These are phyloP conservation scores for Claviceps sp. DNA, from an alignment of 2,329 filamentous ascomycete species.

Conservation along the genomic window DNA sequence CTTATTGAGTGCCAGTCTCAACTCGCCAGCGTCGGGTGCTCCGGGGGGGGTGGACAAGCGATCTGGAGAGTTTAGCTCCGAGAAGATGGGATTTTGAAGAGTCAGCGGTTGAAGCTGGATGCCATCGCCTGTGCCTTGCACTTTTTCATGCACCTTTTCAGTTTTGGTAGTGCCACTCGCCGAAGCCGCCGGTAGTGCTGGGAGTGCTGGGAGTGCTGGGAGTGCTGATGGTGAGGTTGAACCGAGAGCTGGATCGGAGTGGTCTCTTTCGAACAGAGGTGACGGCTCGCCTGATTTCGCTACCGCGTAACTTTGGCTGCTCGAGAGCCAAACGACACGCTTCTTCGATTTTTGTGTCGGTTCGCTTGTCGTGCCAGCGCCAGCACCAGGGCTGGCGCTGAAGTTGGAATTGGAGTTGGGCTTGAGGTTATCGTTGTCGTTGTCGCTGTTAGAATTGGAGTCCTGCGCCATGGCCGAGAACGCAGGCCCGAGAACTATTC, in stretches of 20 bases:
- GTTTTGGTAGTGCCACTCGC: not conserved
- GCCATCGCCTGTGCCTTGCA: not conserved
- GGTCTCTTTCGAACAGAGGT: constrained; percentile 3
- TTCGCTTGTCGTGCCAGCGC: constrained; percentile 12
- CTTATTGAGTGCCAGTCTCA: constrained; percentile 24
- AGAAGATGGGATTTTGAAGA: not conserved
- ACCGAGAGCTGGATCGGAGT: constrained; percentile 9
- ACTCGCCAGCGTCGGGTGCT: constrained; percentile 24
- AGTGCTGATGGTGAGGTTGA: not conserved
- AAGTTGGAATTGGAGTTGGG: constrained; percentile 13
- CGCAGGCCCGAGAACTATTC: constrained; percentile 13
- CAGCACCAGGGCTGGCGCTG: constrained; percentile 11
- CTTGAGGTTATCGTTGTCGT: constrained; percentile 13
- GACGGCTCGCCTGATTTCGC: constrained; percentile 5
- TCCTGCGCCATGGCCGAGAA: constrained; percentile 11
- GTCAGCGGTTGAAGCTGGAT: not conserved
- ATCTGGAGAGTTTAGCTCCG: constrained; percentile 7
- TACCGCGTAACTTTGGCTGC: constrained; percentile 12
- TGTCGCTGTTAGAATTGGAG: constrained; percentile 5
- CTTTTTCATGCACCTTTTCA: not conserved
- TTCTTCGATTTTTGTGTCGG: constrained; percentile 26
- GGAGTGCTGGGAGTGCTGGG: not conserved
- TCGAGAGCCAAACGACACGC: constrained; percentile 24
- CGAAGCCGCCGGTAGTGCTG: not conserved
- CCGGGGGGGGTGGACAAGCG: constrained; percentile 16